phyloP scores from a whole-genome alignment of 225 moss, liverwort and hornwort genomes.

The Thuidium tamariscinum region DNA sequence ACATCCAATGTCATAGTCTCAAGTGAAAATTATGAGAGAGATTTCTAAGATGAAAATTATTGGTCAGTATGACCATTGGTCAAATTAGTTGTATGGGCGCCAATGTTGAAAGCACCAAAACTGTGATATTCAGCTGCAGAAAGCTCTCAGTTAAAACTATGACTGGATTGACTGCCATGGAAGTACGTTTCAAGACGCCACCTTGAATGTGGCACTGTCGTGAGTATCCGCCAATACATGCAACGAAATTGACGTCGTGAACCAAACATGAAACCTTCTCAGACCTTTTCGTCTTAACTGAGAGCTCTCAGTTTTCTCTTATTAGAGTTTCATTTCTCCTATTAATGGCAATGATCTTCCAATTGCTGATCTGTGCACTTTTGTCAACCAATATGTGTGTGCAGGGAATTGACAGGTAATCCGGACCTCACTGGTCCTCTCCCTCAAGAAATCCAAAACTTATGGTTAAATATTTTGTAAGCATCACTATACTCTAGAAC shows the following conservation, averaged over 20 bases:
- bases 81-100: background rate
- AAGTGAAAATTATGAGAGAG: background rate
- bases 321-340: background rate
- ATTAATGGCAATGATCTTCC: background rate
- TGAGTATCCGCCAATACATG: too few relatives aligned
- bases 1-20: background rate
- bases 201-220: background rate
- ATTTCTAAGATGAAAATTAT: background rate
- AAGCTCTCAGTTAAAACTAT: background rate
- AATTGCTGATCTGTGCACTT: background rate
- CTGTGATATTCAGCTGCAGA: too few relatives aligned
- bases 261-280: background rate
- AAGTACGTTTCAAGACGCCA: background rate
- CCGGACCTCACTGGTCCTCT: background rate
- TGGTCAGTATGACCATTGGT: background rate
- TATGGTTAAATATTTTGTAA: background rate
- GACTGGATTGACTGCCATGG: background rate
- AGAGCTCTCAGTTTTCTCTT: too few relatives aligned
- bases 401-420: conserved; percentile 4
- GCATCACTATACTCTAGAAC: background rate
- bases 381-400: background rate
- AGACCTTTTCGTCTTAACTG: background rate
- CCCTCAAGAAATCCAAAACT: background rate
- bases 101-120: background rate
- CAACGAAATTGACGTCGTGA: too few relatives aligned